Evolutionary conservation across 495 filamentous ascomycete genomes (phyloP).

Genomic region (Tuber microsphaerosporum): DNA sequence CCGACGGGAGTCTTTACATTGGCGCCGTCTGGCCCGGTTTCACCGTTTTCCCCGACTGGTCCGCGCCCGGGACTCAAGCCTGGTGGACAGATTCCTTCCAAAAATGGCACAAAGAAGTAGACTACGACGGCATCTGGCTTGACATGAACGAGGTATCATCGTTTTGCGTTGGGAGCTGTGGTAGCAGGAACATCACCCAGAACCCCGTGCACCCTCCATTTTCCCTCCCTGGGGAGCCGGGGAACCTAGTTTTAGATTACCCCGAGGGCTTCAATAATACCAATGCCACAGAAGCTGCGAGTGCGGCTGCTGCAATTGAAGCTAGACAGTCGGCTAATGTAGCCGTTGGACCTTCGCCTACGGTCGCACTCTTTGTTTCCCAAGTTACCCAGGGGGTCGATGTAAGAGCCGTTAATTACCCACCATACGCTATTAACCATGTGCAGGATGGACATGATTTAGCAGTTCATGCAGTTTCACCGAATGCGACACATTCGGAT

Average conservation of each 20-base stretch:
- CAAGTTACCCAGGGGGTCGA: background rate
- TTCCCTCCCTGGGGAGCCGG: slow-evolving; percentile 57
- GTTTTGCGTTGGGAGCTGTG: slow-evolving; percentile 76
- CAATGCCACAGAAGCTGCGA: slow-evolving; percentile 61
- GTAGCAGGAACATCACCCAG: slow-evolving; percentile 58
- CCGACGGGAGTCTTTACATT: slow-evolving; percentile 61
- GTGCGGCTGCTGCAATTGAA: slow-evolving; percentile 50
- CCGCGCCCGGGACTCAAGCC: slow-evolving; percentile 54
- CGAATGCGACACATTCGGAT: slow-evolving; percentile 70
- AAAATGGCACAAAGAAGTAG: slow-evolving; percentile 59
- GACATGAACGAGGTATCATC: slow-evolving; percentile 79
- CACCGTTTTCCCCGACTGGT: slow-evolving; percentile 65
- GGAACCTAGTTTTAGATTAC: slow-evolving; percentile 56
- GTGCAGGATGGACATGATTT: slow-evolving; percentile 60
- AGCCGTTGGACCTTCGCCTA: background rate
- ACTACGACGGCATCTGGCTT: slow-evolving; percentile 83
- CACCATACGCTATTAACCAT: slow-evolving; percentile 76
- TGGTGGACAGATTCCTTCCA: slow-evolving; percentile 69
- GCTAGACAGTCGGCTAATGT: background rate
- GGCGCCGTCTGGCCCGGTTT: slow-evolving; percentile 83
- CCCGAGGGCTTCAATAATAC: slow-evolving; percentile 66
- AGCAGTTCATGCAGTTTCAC: slow-evolving; percentile 63
- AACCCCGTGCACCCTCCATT: slow-evolving; percentile 68
- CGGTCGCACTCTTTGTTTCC: background rate
- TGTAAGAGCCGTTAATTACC: slow-evolving; percentile 46